Percentiles rank a stretch among this genome's conserved stretches.
Conservation (phyloP, 805 yeast genomes). For the Candida mattraensis region DNA sequence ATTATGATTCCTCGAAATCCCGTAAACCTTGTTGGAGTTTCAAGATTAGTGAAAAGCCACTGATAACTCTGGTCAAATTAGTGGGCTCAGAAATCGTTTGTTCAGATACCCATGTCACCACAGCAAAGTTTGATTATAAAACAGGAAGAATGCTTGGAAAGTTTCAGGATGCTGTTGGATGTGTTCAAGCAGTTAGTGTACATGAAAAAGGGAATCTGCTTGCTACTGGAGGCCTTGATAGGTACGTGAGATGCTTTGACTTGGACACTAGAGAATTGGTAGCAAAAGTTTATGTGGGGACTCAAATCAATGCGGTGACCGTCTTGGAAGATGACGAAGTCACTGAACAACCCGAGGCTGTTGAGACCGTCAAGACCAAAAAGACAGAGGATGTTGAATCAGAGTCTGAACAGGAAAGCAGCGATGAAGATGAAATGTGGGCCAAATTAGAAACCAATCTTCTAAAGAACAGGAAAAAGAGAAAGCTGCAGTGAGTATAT, state of each 20-base stretch:
- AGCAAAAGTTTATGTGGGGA: slow-evolving; percentile 75
- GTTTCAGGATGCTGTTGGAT: slow-evolving; percentile 75
- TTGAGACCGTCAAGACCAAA: slow-evolving; percentile 40
- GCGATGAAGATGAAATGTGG: slow-evolving; percentile 37
- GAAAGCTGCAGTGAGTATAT: slow-evolving; percentile 21
- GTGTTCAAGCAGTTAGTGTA: slow-evolving; percentile 47
- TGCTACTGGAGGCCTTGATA: slow-evolving; percentile 82
- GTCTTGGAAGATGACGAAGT: slow-evolving; percentile 48
- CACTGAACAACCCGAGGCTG: slow-evolving; percentile 18
- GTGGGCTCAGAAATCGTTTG: slow-evolving; percentile 52
- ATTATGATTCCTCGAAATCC: slow-evolving; percentile 68
- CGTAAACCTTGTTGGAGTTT: slow-evolving; percentile 63
- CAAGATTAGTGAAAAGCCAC: slow-evolving; percentile 55
- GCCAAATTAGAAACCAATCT: slow-evolving; percentile 26
- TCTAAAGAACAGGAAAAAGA: slow-evolving; percentile 30
- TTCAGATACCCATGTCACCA: slow-evolving; percentile 68
- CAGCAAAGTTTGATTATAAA: slow-evolving; percentile 53
- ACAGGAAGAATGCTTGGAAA: slow-evolving; percentile 63
- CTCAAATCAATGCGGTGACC: slow-evolving; percentile 58
- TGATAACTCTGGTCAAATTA: slow-evolving; percentile 42
- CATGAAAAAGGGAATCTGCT: slow-evolving; percentile 43
- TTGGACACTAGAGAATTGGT: slow-evolving; percentile 53
- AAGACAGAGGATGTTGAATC: slow-evolving; percentile 34
- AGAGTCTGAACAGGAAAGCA: slow-evolving; percentile 29
- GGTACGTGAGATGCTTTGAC: slow-evolving; percentile 80